Percentiles rank a stretch among this genome's conserved stretches.
Conservation (phyloP, 2,329 filamentous ascomycete genomes). For the Neurospora sp. region DNA sequence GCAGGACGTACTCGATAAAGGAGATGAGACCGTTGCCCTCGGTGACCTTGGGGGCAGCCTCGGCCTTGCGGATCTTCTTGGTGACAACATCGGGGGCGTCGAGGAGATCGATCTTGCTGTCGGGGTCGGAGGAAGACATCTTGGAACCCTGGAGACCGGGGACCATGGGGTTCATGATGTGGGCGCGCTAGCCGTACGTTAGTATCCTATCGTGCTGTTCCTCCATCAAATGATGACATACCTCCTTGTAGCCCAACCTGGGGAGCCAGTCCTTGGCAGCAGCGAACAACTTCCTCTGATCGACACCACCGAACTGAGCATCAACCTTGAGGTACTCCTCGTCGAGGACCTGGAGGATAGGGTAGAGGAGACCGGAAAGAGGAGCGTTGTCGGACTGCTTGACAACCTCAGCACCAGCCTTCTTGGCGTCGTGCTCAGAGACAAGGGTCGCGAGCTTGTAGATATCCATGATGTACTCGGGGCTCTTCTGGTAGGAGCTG, state of each 20-base stretch:
- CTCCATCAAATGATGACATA: constrained; percentile 12
- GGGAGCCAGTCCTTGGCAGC: constrained; percentile 78
- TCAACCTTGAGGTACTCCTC: constrained; percentile 85
- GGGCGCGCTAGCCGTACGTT: constrained; percentile 36
- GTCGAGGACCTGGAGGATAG: constrained; percentile 81
- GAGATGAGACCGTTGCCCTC: constrained; percentile 82
- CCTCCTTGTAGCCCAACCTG: constrained; percentile 71
- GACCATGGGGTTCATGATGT: constrained; percentile 61
- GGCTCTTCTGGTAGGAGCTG: constrained; percentile 65
- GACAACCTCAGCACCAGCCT: constrained; percentile 86
- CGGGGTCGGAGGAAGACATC: constrained; percentile 69
- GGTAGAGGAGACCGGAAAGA: constrained; percentile 68
- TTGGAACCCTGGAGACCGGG: constrained; percentile 76
- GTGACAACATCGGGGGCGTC: constrained; percentile 63
- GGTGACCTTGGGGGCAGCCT: constrained; percentile 62
- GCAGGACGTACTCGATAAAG: constrained; percentile 77
- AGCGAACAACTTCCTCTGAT: constrained; percentile 84
- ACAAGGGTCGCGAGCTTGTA: constrained; percentile 64
- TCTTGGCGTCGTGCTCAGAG: constrained; percentile 73
- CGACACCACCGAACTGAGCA: constrained; percentile 75
- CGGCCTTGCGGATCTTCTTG: constrained; percentile 81
- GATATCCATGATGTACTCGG: constrained; percentile 77
- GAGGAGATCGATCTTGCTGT: constrained; percentile 90
- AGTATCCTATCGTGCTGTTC: neutral
- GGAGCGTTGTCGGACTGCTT: constrained; percentile 78